Base-by-base conservation (phyloP, 192 early-diverging fungal species). In the Mortierella antarctica region DNA sequence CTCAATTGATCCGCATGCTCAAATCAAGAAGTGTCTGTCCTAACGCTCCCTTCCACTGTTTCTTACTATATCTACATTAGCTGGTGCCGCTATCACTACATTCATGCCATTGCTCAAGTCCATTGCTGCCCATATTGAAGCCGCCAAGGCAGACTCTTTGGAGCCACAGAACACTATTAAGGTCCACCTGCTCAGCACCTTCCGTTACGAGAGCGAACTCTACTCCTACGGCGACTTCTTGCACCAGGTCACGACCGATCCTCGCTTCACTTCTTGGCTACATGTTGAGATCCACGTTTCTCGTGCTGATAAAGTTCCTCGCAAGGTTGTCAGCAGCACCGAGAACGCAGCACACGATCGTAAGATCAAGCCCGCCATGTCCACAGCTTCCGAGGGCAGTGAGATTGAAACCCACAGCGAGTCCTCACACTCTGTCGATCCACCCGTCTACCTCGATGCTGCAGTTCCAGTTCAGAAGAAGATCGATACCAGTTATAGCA, bases 61-160 rank as follows among this genome's bases (percentile, higher is more conserved):
- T 20, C 54, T 64, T 41, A 31, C 11, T 45, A 21, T 52, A 2
- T 7, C 14, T n/a, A 10, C 39, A 14, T 40, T 71, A 71, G 76
- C 76, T 59, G 76, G 76, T 7, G 76, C 76, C 11, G 76, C 76
- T 39, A 79, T 79, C 44, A 79, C 76, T 6, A 67, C 76, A 15
- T 79, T 79, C 53, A 79, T 71, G 69, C 21, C 64, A 3, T 59
- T 79, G 1, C 23, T 79, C 31, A 79, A 79, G 51, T 57, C 76
- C 7, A 79, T 79, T 17, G 76, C 76, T 12, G 76, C 76, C 0
- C 76, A 79, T 31, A 71, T 79, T 40, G 76, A 79, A 17, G 40
- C 63, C 18, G n/a, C 63, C 9, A 31, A 31, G 31, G 18, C 9
- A 2, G 7, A 7, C 20, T 23, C 48, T 8, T 42, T 42, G 14